phyloP scores from a whole-genome alignment of 345 rosid species.

The Reutealis trisperma region DNA sequence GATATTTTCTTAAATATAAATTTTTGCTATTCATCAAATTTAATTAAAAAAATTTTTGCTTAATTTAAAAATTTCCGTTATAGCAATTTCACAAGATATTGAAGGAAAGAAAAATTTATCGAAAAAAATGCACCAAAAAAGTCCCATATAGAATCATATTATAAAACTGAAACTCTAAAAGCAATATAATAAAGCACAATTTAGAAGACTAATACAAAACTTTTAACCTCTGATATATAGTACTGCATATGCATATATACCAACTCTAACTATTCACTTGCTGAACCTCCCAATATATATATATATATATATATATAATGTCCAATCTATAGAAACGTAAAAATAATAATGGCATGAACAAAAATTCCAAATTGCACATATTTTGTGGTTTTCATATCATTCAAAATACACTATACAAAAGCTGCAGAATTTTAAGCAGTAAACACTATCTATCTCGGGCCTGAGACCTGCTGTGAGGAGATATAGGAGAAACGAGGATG shows the following conservation, averaged over 20 bases:
- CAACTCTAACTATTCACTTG: slow-evolving; percentile 3
- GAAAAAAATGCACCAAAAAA: no score
- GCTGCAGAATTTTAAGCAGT: not conserved
- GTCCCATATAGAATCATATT: no score
- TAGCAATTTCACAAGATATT: no score
- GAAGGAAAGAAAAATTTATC: no score
- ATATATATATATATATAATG: no score
- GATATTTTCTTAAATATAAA: no score
- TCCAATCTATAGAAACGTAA: no score
- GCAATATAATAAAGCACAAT: not conserved
- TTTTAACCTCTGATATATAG: not conserved
- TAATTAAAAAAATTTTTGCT: no score
- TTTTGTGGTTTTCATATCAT: not conserved
- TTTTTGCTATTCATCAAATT: no score
- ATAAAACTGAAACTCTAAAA: no score
- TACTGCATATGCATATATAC: not conserved
- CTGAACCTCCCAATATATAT: not conserved
- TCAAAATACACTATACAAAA: slow-evolving; percentile 19
- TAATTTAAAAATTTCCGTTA: no score
- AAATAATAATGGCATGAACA: not conserved
- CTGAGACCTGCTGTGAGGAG: slow-evolving; percentile 83
- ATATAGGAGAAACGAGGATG: slow-evolving; percentile 48
- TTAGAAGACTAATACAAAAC: not conserved
- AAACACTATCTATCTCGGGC: slow-evolving; percentile 68
- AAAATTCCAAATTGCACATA: not conserved